Conservation (phyloP, 1,284 basidiomycete species). For the Heterobasidion parviporum region DNA sequence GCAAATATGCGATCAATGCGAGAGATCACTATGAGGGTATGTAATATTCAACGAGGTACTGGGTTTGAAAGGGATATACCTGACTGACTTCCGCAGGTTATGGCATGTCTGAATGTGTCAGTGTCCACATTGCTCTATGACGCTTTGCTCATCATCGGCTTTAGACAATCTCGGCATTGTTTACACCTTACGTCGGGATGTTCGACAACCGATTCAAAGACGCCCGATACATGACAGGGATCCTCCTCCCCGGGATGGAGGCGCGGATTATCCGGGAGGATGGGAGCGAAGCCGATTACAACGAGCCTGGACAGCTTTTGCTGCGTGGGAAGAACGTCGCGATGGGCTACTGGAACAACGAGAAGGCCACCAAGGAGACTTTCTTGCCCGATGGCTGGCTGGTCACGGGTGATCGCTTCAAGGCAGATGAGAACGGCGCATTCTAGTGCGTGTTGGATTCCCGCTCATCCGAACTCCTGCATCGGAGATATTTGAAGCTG, state of each 20-base stretch:
- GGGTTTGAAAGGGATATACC: neutral
- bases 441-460: constrained; percentile 48
- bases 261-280: constrained; percentile 55
- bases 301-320: constrained; percentile 62
- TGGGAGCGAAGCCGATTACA: constrained; percentile 41
- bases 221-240: constrained; percentile 41
- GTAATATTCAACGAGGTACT: constrained; percentile 3
- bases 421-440: constrained; percentile 45
- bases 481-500: neutral
- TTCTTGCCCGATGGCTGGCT: constrained; percentile 63
- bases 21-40: constrained; percentile 41
- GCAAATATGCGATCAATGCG: constrained; percentile 26
- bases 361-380: constrained; percentile 53
- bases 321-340: constrained; percentile 45
- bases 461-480: neutral
- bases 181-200: constrained; percentile 35
- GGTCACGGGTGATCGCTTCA: constrained; percentile 62
- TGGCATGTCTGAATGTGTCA: constrained; percentile 68
- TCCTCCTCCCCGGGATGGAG: constrained; percentile 56
- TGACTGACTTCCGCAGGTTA: constrained; percentile 38
- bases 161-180: constrained; percentile 50
- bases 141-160: neutral
- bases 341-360: constrained; percentile 65
- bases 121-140: constrained; percentile 14
- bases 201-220: constrained; percentile 35